A percentile compares a stretch with the other conserved stretches of the same genome.
These are phyloP conservation scores for Pythium guiyangense DNA, from an alignment of 352 stramenopile genomes.

Conservation along the genomic window DNA sequence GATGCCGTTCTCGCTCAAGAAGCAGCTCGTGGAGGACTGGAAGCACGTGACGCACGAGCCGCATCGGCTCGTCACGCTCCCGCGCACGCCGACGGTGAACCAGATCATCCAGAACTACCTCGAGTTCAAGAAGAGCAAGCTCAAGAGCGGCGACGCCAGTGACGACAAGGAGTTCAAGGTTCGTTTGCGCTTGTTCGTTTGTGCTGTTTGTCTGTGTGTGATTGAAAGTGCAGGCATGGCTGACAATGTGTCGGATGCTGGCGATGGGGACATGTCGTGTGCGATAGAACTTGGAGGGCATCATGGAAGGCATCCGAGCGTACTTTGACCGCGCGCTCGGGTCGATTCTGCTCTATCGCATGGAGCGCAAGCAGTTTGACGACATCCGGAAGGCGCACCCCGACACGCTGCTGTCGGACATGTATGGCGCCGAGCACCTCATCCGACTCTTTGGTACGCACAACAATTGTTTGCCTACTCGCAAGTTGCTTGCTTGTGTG, in stretches of 20 bases:
- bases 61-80: constrained; percentile 76
- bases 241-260: background rate
- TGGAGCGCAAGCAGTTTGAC: constrained; percentile 89
- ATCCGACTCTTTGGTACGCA: constrained; percentile 85
- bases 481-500: background rate
- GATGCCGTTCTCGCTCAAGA: constrained; percentile 91
- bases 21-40: constrained; percentile 91
- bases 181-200: too few species aligned
- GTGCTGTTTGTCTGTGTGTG: background rate
- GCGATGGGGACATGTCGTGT: too few species aligned
- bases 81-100: constrained; percentile 66
- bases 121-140: constrained; percentile 67
- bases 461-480: background rate
- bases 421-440: constrained; percentile 91
- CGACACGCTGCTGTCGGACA: constrained; percentile 70
- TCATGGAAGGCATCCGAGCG: constrained; percentile 81
- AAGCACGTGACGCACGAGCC: constrained; percentile 79
- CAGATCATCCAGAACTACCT: constrained; percentile 84
- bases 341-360: constrained; percentile 88
- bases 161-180: constrained; percentile 78
- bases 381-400: constrained; percentile 58
- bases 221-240: background rate
- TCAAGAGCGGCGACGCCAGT: constrained; percentile 38
- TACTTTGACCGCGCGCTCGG: constrained; percentile 90
- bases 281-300: constrained; percentile 60